phyloP scores from a whole-genome alignment of 2,329 filamentous ascomycete genomes.

The Colletotrichum sp. region DNA sequence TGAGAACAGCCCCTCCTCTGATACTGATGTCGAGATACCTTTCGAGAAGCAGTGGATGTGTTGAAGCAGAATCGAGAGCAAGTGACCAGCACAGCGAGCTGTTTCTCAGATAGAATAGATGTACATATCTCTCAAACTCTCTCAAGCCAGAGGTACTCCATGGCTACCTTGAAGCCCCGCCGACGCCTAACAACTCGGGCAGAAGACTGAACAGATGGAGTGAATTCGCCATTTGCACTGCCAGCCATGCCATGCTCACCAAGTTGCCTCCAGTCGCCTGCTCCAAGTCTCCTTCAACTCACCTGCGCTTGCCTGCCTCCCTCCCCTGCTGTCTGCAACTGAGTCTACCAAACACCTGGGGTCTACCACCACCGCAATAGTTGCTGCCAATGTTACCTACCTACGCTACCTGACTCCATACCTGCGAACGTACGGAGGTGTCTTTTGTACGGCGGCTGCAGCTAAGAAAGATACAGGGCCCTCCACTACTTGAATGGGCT shows the following conservation, averaged over 20 bases:
- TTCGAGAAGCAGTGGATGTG: background rate
- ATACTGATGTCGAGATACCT: background rate
- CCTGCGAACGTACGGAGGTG: background rate
- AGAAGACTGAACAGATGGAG: background rate
- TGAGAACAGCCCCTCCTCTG: background rate
- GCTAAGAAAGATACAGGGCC: background rate
- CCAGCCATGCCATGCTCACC: background rate
- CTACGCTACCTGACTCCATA: background rate
- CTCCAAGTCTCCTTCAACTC: background rate
- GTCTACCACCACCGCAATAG: background rate
- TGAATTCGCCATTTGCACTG: constrained; percentile 9
- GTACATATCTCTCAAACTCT: background rate
- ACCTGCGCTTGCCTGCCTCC: background rate
- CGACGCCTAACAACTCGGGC: constrained; percentile 1
- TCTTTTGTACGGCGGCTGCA: background rate
- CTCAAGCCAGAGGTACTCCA: background rate
- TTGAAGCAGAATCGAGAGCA: background rate
- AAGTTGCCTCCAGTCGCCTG: background rate
- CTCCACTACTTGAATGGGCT: background rate
- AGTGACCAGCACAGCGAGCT: background rate
- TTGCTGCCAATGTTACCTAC: background rate
- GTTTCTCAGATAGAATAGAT: too few species aligned
- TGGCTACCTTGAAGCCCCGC: constrained; percentile 5
- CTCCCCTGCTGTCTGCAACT: background rate
- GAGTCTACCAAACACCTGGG: background rate